Conservation (phyloP, 441 rosid species). For the Adansonia madagascariensis region DNA sequence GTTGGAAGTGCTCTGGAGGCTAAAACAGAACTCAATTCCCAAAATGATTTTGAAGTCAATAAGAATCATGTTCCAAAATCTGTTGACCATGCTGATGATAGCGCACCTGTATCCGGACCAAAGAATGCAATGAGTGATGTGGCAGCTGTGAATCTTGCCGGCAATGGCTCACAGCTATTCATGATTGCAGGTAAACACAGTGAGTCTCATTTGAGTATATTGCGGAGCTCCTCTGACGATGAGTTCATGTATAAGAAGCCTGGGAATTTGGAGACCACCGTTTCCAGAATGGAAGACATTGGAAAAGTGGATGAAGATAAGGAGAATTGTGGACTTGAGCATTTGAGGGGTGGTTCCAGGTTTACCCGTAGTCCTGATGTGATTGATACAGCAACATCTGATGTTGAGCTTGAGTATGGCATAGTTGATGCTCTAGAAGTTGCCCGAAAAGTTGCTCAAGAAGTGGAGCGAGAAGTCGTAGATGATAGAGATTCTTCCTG, state of each 20-base stretch:
- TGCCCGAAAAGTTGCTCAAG: conserved; percentile 92
- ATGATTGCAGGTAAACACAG: conserved; percentile 38
- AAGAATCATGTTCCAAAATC: conserved; percentile 33
- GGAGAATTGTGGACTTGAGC: conserved; percentile 41
- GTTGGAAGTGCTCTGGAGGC: conserved; percentile 41
- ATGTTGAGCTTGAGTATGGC: conserved; percentile 68
- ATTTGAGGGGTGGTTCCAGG: conserved; percentile 46
- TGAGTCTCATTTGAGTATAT: conserved; percentile 44
- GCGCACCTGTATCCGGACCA: conserved; percentile 41
- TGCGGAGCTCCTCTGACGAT: conserved; percentile 45
- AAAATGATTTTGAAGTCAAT: conserved; percentile 46
- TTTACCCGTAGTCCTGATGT: conserved; percentile 45
- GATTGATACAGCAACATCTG: conserved; percentile 50
- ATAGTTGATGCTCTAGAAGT: conserved; percentile 88
- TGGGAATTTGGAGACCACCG: conserved; percentile 36
- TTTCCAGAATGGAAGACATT: conserved; percentile 42
- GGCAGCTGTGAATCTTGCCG: conserved; percentile 37
- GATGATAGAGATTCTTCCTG: conserved; percentile 64
- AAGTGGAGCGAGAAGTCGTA: conserved; percentile 84
- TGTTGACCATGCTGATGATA: conserved; percentile 34
- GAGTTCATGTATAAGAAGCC: conserved; percentile 40
- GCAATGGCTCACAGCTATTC: conserved; percentile 32
- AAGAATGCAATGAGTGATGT: conserved; percentile 37
- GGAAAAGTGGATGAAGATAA: conserved; percentile 48
- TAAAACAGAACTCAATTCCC: conserved; percentile 35